These are phyloP conservation scores for Fraxinus sp. DNA, from an alignment of 305 asterid species.

Conservation along the genomic window DNA sequence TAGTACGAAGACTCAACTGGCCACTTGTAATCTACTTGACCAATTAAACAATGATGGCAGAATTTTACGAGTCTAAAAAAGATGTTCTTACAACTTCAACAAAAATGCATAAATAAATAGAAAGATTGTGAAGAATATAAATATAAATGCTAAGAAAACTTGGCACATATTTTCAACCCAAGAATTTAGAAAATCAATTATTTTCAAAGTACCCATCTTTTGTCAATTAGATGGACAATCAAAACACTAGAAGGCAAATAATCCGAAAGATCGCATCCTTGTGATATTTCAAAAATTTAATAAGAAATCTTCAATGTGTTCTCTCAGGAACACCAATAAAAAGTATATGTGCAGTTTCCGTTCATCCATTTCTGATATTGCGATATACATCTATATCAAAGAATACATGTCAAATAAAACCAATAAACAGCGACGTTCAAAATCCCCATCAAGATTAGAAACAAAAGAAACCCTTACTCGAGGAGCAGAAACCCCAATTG, in stretches of 20 bases:
- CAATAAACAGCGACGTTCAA: background rate
- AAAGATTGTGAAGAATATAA: background rate
- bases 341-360: background rate
- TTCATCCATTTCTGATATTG: conserved; percentile 9
- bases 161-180: background rate
- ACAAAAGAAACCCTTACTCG: conserved; percentile 13
- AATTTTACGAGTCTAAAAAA: background rate
- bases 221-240: background rate
- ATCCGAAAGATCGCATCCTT: conserved; percentile 6
- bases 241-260: conserved; percentile 1
- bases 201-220: background rate
- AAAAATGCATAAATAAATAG: background rate
- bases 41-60: background rate
- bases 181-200: background rate
- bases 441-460: background rate
- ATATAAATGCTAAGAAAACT: no score
- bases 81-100: background rate
- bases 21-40: background rate
- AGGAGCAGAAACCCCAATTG: conserved; percentile 27
- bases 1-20: background rate
- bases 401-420: conserved; percentile 14
- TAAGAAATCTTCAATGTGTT: background rate
- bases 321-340: conserved; percentile 1
- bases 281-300: conserved; percentile 1
- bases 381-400: conserved; percentile 19